Conservation (phyloP, 192 early-diverging fungal genomes). For the Linnemannia zychae region DNA sequence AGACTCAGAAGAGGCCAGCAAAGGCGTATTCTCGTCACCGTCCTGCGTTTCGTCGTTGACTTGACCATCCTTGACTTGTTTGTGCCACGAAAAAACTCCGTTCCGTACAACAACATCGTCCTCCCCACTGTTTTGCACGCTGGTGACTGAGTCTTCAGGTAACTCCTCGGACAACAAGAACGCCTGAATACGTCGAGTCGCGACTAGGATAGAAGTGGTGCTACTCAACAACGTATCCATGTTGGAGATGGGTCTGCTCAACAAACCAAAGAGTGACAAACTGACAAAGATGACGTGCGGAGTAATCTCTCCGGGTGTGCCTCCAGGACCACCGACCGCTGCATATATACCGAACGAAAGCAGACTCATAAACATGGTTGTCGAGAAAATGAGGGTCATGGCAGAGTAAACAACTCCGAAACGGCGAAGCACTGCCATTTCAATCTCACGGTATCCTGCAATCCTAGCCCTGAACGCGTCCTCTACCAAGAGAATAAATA, state of each 20-base stretch:
- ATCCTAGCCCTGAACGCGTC: conserved; percentile 28
- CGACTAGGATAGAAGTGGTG: conserved; percentile 67
- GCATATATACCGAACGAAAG: conserved; percentile 47
- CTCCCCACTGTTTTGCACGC: not conserved
- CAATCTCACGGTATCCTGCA: conserved; percentile 26
- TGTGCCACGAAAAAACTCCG: conserved; percentile 33
- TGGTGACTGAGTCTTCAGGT: not conserved
- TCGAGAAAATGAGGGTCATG: conserved; percentile 43
- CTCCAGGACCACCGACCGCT: conserved; percentile 33
- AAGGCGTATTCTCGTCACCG: conserved; percentile 20
- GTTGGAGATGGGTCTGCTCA: conserved; percentile 32
- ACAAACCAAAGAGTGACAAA: conserved; percentile 41
- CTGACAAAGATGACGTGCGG: conserved; percentile 43
- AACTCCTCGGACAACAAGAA: conserved; percentile 57
- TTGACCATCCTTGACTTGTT: not conserved
- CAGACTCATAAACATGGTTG: conserved; percentile 46
- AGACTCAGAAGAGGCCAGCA: not conserved
- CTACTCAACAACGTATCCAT: conserved; percentile 63
- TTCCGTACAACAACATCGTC: conserved; percentile 5
- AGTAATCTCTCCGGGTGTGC: conserved; percentile 34
- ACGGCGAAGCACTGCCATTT: conserved; percentile 37
- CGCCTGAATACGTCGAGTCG: conserved; percentile 65
- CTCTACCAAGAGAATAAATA: conserved; percentile 16
- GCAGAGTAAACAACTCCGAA: conserved; percentile 35
- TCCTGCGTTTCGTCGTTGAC: not conserved